Evolutionary conservation across 164 flowering plant species (phyloP).

Genomic region (Annona cherimola): DNA sequence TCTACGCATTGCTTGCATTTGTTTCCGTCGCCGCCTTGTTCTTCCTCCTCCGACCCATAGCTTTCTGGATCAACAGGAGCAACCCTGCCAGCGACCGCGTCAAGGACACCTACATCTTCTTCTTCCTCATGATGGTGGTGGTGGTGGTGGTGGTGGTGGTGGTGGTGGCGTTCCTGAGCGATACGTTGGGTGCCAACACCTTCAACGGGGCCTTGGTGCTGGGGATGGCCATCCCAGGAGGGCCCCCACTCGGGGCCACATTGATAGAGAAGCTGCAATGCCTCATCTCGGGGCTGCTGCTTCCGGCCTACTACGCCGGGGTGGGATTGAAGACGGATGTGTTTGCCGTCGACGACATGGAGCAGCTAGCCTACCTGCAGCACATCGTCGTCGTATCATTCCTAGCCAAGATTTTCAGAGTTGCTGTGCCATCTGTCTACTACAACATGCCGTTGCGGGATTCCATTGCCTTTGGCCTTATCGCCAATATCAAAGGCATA

Average conservation of each 20-base stretch:
- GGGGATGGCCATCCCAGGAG: conserved; percentile 58
- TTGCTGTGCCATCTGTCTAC: conserved; percentile 24
- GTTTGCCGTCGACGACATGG: conserved; percentile 18
- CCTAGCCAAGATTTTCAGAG: conserved; percentile 27
- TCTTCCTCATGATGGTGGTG: conserved; percentile 32
- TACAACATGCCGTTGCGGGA: conserved; percentile 40
- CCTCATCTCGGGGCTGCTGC: conserved; percentile 32
- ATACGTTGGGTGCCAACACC: conserved; percentile 38
- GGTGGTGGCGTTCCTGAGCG: conserved; percentile 37
- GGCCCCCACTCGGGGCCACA: conserved; percentile 63
- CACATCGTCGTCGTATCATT: conserved; percentile 22
- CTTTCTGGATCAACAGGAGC: conserved; percentile 34
- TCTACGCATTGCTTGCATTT: not conserved
- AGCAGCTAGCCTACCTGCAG: conserved; percentile 23
- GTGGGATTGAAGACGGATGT: conserved; percentile 44
- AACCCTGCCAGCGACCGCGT: conserved; percentile 54
- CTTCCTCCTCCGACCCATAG: conserved; percentile 15
- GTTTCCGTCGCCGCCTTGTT: not conserved
- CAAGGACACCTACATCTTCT: conserved; percentile 29
- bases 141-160: no score
- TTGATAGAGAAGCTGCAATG: conserved; percentile 51
- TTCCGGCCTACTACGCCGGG: conserved; percentile 46
- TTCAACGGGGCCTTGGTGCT: conserved; percentile 45
- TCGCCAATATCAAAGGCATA: conserved; percentile 57
- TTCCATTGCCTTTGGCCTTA: conserved; percentile 39